Conservation (phyloP, 768 basidiomycete species). For the Hericium alpestre region DNA sequence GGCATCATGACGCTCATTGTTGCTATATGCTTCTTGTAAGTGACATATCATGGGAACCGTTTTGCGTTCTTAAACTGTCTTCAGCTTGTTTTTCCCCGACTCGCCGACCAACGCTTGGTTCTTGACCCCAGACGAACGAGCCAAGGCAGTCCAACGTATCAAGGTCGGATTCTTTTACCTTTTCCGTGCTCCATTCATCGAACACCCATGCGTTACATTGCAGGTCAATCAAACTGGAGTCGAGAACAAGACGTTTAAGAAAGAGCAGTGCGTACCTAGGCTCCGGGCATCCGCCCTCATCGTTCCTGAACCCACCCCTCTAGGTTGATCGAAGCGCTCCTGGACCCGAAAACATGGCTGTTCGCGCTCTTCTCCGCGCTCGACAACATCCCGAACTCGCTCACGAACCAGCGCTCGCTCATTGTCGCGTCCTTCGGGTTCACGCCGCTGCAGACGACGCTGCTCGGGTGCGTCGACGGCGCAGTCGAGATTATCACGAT, state of each 20-base stretch:
- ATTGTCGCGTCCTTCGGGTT: slow-evolving; percentile 63
- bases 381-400: slow-evolving; percentile 54
- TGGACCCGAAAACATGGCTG: slow-evolving; percentile 67
- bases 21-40: slow-evolving; percentile 45
- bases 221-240: slow-evolving; percentile 72
- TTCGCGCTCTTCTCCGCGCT: slow-evolving; percentile 60
- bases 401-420: slow-evolving; percentile 54
- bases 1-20: slow-evolving; percentile 46
- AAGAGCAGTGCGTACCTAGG: slow-evolving; percentile 49
- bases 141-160: slow-evolving; percentile 51
- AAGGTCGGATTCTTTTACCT: slow-evolving; percentile 30
- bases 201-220: background rate
- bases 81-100: slow-evolving; percentile 61
- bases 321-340: slow-evolving; percentile 59
- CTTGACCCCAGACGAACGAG: slow-evolving; percentile 53
- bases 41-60: background rate
- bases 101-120: slow-evolving; percentile 71
- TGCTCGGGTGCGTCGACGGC: slow-evolving; percentile 59
- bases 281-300: background rate
- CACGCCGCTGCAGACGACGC: slow-evolving; percentile 50
- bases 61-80: background rate
- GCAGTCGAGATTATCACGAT: slow-evolving; percentile 60
- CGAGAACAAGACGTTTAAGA: slow-evolving; percentile 75
- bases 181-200: background rate
- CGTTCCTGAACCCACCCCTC: background rate